phyloP scores from a whole-genome alignment of 2,329 filamentous ascomycete species.

The Leptographium lundbergii region DNA sequence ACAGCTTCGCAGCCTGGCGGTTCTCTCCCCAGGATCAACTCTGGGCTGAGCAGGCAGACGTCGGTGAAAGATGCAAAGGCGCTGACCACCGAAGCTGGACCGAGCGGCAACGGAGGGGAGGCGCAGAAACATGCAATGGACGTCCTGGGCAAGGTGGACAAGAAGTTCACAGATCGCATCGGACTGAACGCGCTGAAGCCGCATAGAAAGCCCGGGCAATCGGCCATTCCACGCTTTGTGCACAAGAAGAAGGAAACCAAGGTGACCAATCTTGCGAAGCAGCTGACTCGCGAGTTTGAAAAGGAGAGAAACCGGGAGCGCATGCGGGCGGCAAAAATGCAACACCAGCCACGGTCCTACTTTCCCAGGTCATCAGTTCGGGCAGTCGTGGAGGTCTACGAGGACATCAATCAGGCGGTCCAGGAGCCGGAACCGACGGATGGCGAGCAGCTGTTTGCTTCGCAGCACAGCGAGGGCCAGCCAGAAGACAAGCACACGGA shows the following conservation, averaged over 20 bases:
- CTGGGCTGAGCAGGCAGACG: slow-evolving; percentile 29
- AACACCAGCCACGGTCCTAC: slow-evolving; percentile 61
- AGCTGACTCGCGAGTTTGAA: slow-evolving; percentile 90
- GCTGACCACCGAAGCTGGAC: slow-evolving; percentile 14
- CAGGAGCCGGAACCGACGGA: slow-evolving; percentile 60
- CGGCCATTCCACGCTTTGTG: slow-evolving; percentile 80
- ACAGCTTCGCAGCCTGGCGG: slow-evolving; percentile 39
- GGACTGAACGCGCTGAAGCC: slow-evolving; percentile 53
- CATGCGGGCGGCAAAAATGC: slow-evolving; percentile 63
- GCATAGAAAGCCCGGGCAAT: slow-evolving; percentile 44
- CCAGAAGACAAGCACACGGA: neutral
- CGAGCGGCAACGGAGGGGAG: slow-evolving; percentile 7
- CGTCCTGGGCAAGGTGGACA: slow-evolving; percentile 35
- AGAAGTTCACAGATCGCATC: slow-evolving; percentile 63
- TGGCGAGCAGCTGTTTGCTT: slow-evolving; percentile 38
- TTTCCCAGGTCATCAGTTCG: slow-evolving; percentile 81
- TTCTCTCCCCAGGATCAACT: slow-evolving; percentile 31
- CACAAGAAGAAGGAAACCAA: slow-evolving; percentile 61
- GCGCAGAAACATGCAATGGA: slow-evolving; percentile 15
- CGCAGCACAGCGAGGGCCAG: slow-evolving; percentile 18
- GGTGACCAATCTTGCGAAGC: slow-evolving; percentile 86
- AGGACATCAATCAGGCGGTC: slow-evolving; percentile 85
- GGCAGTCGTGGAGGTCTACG: slow-evolving; percentile 91
- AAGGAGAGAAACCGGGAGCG: slow-evolving; percentile 83
- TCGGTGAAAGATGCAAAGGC: slow-evolving; percentile 21